These are phyloP conservation scores for Phylloporus sp. DNA, from an alignment of 768 basidiomycete genomes.

Conservation along the genomic window DNA sequence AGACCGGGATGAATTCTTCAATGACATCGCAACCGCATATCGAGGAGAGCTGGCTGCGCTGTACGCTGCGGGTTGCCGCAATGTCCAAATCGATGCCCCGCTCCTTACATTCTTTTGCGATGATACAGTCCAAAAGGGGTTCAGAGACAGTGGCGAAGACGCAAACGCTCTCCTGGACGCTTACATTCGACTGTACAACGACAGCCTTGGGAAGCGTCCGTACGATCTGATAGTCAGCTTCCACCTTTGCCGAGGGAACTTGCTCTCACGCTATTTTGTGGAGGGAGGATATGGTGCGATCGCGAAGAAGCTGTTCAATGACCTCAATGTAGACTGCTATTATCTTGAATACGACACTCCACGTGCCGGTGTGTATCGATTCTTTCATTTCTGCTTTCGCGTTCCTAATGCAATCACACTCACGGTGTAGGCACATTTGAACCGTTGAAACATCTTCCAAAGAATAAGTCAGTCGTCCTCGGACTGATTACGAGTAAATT, in stretches of 20 bases:
- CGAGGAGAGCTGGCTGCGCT: background rate
- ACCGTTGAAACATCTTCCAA: too few relatives aligned
- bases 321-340: conserved; percentile 41
- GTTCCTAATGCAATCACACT: background rate
- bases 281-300: conserved; percentile 46
- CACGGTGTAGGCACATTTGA: conserved; percentile 22
- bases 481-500: conserved; percentile 45
- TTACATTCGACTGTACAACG: conserved; percentile 43
- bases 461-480: conserved; percentile 38
- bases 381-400: background rate
- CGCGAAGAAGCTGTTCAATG: conserved; percentile 42
- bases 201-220: conserved; percentile 34
- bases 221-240: too few relatives aligned
- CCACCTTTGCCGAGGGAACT: too few relatives aligned
- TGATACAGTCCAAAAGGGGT: conserved; percentile 49
- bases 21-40: conserved; percentile 34
- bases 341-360: conserved; percentile 48
- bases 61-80: too few relatives aligned
- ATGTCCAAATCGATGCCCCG: conserved; percentile 47
- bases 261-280: conserved; percentile 34
- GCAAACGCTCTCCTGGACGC: conserved; percentile 61
- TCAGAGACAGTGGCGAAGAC: conserved; percentile 59
- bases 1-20: conserved; percentile 41
- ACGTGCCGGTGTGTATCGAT: conserved; percentile 35
- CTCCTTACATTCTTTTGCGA: conserved; percentile 62